Percentiles rank a stretch among this genome's conserved stretches.
Evolutionary conservation across 1,139 yeast species (phyloP).

Genomic region (Oligophagozyma castellii): DNA sequence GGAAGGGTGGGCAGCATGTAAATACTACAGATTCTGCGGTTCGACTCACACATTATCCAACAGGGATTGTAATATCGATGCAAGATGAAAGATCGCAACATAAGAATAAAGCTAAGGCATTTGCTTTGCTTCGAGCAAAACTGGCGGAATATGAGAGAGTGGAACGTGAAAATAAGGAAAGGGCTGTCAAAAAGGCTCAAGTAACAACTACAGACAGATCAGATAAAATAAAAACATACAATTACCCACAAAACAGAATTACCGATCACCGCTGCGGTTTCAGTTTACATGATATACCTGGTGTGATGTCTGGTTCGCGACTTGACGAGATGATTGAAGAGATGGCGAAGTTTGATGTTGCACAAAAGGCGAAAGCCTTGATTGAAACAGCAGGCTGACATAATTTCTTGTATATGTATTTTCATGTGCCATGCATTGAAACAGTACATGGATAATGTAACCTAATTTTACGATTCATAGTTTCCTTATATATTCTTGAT

Average conservation of each 20-base stretch:
- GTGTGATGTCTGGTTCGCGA: constrained; percentile 60
- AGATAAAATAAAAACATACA: constrained; percentile 88
- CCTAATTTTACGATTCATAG: too few species aligned
- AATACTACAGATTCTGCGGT: constrained; percentile 97
- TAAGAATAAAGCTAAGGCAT: constrained; percentile 89
- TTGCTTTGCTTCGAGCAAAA: constrained; percentile 65
- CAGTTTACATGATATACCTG: constrained; percentile 66
- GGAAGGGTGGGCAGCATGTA: constrained; percentile 98
- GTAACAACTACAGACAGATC: constrained; percentile 83
- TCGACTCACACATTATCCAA: constrained; percentile 79
- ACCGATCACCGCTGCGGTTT: constrained; percentile 88
- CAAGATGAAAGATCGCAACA: constrained; percentile 97
- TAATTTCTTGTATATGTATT: not conserved
- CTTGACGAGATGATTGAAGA: constrained; percentile 51
- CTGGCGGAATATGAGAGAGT: constrained; percentile 70
- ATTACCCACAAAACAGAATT: constrained; percentile 80
- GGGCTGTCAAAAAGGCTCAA: constrained; percentile 61
- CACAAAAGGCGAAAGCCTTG: constrained; percentile 31
- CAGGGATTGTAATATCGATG: constrained; percentile 78
- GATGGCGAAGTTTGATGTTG: constrained; percentile 35
- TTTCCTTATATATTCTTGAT: too few species aligned
- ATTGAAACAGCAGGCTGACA: constrained; percentile 12
- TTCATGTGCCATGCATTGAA: not conserved
- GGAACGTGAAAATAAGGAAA: constrained; percentile 50
- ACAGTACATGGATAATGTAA: not conserved